These are phyloP conservation scores for Fistulina hepatica DNA, from an alignment of 1,284 basidiomycete genomes.

Conservation along the genomic window DNA sequence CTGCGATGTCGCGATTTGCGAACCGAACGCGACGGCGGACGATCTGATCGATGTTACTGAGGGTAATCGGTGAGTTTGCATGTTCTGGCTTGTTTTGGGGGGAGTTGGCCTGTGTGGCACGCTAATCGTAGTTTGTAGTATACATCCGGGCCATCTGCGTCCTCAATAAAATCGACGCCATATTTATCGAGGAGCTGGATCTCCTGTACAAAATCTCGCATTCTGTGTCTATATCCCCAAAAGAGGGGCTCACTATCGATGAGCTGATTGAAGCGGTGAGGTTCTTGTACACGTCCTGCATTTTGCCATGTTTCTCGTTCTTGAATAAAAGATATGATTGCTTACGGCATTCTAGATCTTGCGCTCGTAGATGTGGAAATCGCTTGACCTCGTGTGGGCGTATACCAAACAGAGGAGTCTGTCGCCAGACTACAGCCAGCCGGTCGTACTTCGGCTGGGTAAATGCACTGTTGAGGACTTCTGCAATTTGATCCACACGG, in stretches of 20 bases:
- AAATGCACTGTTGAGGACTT: conserved; percentile 85
- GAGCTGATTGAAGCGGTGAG: conserved; percentile 91
- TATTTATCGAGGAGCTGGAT: conserved; percentile 97
- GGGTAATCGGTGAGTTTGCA: conserved; percentile 60
- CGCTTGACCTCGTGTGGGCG: conserved; percentile 80
- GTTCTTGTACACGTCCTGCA: too few relatives aligned
- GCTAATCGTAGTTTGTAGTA: conserved; percentile 54
- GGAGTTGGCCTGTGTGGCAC: conserved; percentile 3
- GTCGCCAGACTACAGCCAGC: conserved; percentile 77
- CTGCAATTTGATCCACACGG: conserved; percentile 82
- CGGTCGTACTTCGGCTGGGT: conserved; percentile 70
- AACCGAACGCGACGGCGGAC: conserved; percentile 89
- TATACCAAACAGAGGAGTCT: conserved; percentile 94
- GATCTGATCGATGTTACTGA: conserved; percentile 97
- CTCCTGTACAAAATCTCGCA: conserved; percentile 91
- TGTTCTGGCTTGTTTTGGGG: background rate
- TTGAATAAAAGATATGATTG: background rate
- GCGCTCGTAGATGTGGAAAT: conserved; percentile 69
- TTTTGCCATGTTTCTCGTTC: too few relatives aligned
- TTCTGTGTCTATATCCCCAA: conserved; percentile 89
- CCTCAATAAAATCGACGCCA: conserved; percentile 89
- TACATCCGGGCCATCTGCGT: conserved; percentile 91
- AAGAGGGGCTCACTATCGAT: conserved; percentile 94
- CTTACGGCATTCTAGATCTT: background rate
- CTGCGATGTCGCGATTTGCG: conserved; percentile 88